These are phyloP conservation scores for Talaromyces borbonicus DNA, from an alignment of 495 filamentous ascomycete genomes.

Conservation along the genomic window DNA sequence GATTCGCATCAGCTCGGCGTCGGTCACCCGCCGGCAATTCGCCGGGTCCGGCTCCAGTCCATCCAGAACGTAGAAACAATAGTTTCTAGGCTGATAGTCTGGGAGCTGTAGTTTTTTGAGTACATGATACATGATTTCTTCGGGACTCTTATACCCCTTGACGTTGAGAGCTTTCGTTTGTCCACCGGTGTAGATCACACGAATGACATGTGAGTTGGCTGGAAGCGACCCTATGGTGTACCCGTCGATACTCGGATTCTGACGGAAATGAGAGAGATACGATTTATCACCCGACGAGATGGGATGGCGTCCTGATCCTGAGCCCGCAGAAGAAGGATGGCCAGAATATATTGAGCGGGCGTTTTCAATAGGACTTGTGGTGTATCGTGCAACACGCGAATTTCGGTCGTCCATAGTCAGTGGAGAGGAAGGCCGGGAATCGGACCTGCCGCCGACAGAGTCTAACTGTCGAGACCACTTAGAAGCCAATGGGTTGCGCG, in stretches of 20 bases:
- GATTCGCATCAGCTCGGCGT: constrained; percentile 78
- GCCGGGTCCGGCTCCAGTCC: constrained; percentile 72
- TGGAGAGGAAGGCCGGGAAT: constrained; percentile 65
- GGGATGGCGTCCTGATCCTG: constrained; percentile 36
- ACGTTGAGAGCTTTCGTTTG: constrained; percentile 86
- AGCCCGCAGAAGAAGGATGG: constrained; percentile 37
- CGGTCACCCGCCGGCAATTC: constrained; percentile 66
- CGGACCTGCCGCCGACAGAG: constrained; percentile 32
- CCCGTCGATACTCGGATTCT: constrained; percentile 67
- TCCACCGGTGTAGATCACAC: constrained; percentile 85
- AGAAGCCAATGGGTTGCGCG: constrained; percentile 42
- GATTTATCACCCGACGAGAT: constrained; percentile 31
- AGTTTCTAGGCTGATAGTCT: constrained; percentile 67
- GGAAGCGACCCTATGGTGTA: constrained; percentile 74
- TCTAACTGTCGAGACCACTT: constrained; percentile 61
- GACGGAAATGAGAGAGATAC: constrained; percentile 32
- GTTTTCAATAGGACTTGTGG: constrained; percentile 41
- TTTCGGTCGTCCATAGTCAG: constrained; percentile 43
- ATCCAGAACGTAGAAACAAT: constrained; percentile 75
- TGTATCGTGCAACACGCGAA: constrained; percentile 36
- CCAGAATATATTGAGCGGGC: constrained; percentile 43
- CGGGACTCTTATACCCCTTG: constrained; percentile 76
- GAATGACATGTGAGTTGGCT: constrained; percentile 68
- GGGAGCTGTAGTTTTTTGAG: constrained; percentile 70
- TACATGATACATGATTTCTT: constrained; percentile 80